Evolutionary conservation across 2,329 filamentous ascomycete genomes (phyloP).

Genomic region (Fusarium ambrosium): DNA sequence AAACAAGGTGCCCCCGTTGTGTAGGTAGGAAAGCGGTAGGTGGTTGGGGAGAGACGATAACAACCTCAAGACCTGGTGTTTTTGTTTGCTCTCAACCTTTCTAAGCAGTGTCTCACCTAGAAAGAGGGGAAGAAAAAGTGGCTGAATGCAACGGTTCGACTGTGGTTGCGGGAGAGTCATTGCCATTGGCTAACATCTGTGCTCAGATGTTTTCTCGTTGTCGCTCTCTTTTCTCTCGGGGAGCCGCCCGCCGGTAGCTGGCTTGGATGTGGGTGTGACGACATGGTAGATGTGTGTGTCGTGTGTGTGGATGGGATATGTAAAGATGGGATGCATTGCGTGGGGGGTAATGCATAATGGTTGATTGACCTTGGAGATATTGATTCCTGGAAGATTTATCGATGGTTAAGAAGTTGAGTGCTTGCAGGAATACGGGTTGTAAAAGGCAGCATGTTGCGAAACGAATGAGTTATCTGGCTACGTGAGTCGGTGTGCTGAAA

Average conservation of each 20-base stretch:
- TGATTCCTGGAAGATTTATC: background rate
- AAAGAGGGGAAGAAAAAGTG: conserved; percentile 7
- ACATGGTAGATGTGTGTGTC: conserved; percentile 7
- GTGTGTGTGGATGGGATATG: background rate
- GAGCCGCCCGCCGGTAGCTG: conserved; percentile 1
- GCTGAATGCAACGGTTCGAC: conserved; percentile 33
- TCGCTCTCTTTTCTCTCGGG: conserved; percentile 16
- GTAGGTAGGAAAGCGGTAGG: background rate
- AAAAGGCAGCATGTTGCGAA: background rate
- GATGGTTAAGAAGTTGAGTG: conserved; percentile 15
- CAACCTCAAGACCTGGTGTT: background rate
- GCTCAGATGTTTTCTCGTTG: conserved; percentile 34
- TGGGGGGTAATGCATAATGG: conserved; percentile 13
- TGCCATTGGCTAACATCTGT: conserved; percentile 22
- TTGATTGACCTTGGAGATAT: background rate
- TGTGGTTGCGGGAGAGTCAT: background rate
- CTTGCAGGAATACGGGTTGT: background rate
- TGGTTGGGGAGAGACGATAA: conserved; percentile 19
- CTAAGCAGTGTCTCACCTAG: conserved; percentile 1
- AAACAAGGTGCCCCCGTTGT: conserved; percentile 4
- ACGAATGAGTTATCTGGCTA: background rate
- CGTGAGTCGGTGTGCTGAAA: background rate
- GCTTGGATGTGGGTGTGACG: conserved; percentile 34
- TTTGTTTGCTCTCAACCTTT: background rate
- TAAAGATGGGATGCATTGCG: conserved; percentile 18